Conservation (phyloP, 768 basidiomycete species). For the Omphalotus guepiniiformis region DNA sequence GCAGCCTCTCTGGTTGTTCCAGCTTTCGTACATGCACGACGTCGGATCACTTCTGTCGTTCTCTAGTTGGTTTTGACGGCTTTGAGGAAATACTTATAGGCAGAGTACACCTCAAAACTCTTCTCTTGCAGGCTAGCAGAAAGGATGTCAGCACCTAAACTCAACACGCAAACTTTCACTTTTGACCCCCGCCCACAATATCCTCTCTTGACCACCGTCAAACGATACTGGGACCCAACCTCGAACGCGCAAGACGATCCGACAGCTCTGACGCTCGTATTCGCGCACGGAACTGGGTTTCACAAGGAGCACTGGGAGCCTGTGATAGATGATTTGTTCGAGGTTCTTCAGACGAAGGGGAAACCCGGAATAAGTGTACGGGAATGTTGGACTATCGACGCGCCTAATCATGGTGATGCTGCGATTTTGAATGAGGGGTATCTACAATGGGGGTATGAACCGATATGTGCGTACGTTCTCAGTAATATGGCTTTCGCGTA, state of each 20-base stretch:
- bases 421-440: slow-evolving; percentile 42
- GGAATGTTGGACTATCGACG: slow-evolving; percentile 39
- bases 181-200: slow-evolving; percentile 53
- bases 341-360: slow-evolving; percentile 17
- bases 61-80: no score
- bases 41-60: no score
- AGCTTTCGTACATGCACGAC: no score
- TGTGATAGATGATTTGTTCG: slow-evolving; percentile 41
- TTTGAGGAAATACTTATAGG: no score
- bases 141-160: no score
- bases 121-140: no score
- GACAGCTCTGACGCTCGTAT: slow-evolving; percentile 42
- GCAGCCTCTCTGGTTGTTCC: no score
- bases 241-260: slow-evolving; percentile 30
- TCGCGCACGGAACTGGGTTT: slow-evolving; percentile 51
- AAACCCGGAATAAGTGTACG: slow-evolving; percentile 30
- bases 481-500: neutral
- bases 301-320: slow-evolving; percentile 63
- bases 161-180: slow-evolving; percentile 28
- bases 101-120: no score
- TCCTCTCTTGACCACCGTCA: slow-evolving; percentile 44
- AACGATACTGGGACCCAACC: slow-evolving; percentile 42
- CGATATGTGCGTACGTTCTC: slow-evolving; percentile 32
- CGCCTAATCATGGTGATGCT: slow-evolving; percentile 53
- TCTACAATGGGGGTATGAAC: slow-evolving; percentile 36